phyloP scores from a whole-genome alignment of 2,329 filamentous ascomycete genomes.

The Thelonectria olida region DNA sequence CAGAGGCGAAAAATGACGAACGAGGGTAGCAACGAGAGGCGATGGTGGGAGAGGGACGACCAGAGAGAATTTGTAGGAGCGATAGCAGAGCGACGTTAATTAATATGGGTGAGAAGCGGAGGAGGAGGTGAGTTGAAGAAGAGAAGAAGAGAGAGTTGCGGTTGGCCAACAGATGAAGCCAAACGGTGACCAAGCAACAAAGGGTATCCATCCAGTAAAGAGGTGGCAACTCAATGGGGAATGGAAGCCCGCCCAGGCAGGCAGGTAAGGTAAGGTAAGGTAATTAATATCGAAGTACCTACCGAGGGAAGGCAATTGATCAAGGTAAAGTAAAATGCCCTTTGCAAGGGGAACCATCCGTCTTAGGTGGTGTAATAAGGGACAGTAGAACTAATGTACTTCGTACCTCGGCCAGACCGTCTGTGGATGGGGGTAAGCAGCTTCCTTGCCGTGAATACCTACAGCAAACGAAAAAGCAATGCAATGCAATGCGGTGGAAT shows the following conservation, averaged over 20 bases:
- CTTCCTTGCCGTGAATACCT: too few species aligned
- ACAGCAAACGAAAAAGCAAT: too few species aligned
- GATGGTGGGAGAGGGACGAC: background rate
- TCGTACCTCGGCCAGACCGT: background rate
- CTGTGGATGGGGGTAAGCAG: background rate
- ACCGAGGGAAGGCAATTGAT: too few species aligned
- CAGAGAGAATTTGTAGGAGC: background rate
- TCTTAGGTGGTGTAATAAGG: background rate
- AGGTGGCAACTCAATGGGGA: background rate
- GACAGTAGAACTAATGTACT: background rate
- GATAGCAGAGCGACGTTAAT: conserved; percentile 1
- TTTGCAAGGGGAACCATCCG: background rate
- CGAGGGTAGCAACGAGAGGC: background rate
- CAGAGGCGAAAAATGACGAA: conserved; percentile 19
- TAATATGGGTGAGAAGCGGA: too few species aligned
- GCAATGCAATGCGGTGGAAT: too few species aligned
- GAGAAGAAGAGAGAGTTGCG: too few species aligned
- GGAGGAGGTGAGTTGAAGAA: too few species aligned
- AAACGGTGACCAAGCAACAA: too few species aligned
- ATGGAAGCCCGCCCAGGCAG: background rate
- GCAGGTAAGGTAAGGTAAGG: background rate
- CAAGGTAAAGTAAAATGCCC: background rate
- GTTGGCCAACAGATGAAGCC: too few species aligned
- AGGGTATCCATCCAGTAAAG: background rate
- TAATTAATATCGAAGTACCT: too few species aligned